These are phyloP conservation scores for Xylaria palmicola DNA, from an alignment of 495 filamentous ascomycete species.

Conservation along the genomic window DNA sequence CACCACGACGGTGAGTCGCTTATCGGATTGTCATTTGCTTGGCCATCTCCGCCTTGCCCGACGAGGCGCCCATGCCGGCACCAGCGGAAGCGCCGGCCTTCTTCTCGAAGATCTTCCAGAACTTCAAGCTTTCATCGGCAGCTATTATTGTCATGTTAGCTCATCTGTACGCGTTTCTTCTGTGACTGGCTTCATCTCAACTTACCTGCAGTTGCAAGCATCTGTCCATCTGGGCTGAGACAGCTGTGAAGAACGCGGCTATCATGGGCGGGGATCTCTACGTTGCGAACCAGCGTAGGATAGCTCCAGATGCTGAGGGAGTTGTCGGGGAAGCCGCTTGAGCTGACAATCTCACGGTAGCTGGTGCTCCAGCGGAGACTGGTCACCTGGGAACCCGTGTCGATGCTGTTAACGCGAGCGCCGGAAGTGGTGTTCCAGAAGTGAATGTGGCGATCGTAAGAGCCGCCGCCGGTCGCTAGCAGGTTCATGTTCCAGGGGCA, in stretches of 20 bases:
- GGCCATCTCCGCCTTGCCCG: constrained; percentile 64
- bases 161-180: too few species aligned
- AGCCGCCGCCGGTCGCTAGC: constrained; percentile 92
- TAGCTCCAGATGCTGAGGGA: constrained; percentile 98
- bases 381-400: constrained; percentile 96
- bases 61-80: constrained; percentile 56
- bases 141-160: too few species aligned
- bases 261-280: constrained; percentile 99
- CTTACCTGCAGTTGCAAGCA: constrained; percentile 86
- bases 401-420: constrained; percentile 96
- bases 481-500: constrained; percentile 98
- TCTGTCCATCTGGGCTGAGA: constrained; percentile 94
- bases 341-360: constrained; percentile 97
- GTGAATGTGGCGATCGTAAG: constrained; percentile 96
- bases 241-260: constrained; percentile 92
- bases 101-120: constrained; percentile 99
- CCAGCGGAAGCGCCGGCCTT: constrained; percentile 70
- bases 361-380: constrained; percentile 91
- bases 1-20: constrained; percentile 22
- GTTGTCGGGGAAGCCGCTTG: constrained; percentile 97
- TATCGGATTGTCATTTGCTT: constrained; percentile 99
- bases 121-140: constrained; percentile 96
- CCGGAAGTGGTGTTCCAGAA: constrained; percentile 99
- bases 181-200: constrained; percentile 40
- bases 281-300: constrained; percentile 90